phyloP scores from a whole-genome alignment of 108 stramenopile genomes.

The Nitzschia sp. region DNA sequence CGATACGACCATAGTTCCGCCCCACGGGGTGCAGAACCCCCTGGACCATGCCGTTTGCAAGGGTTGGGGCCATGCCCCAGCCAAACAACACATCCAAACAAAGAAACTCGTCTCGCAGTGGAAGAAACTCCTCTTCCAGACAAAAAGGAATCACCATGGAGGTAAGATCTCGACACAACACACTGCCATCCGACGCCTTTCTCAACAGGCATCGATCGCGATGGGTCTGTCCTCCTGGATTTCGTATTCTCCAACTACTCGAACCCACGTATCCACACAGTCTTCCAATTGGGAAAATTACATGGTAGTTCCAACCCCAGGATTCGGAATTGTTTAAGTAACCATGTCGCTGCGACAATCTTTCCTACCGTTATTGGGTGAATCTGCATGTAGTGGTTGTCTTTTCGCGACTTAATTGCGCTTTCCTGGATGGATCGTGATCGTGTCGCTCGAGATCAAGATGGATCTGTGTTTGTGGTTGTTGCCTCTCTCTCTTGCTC shows the following conservation, averaged over 20 bases:
- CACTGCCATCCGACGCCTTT: background rate
- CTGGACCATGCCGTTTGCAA: slow-evolving; percentile 48
- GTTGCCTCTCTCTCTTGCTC: background rate
- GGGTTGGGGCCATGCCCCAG: slow-evolving; percentile 80
- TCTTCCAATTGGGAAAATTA: no score
- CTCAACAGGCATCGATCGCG: slow-evolving; percentile 6
- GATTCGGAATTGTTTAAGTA: slow-evolving; percentile 15
- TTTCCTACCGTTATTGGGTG: slow-evolving; percentile 1
- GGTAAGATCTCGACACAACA: slow-evolving; percentile 47
- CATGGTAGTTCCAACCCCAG: no score
- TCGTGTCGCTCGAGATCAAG: no score
- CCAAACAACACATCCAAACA: slow-evolving; percentile 14
- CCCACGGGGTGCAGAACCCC: slow-evolving; percentile 17
- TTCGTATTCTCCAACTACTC: background rate
- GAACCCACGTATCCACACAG: background rate
- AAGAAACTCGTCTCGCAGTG: slow-evolving; percentile 24
- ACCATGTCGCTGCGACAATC: background rate
- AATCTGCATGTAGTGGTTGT: background rate
- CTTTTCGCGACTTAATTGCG: background rate
- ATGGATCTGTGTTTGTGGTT: background rate
- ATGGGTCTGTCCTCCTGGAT: background rate
- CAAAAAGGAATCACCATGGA: slow-evolving; percentile 79
- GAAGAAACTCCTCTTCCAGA: slow-evolving; percentile 22
- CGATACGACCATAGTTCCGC: slow-evolving; percentile 15
- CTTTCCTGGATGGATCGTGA: no score